Conservation (phyloP, 2,329 filamentous ascomycete species). For the Alternaria ventricosa region DNA sequence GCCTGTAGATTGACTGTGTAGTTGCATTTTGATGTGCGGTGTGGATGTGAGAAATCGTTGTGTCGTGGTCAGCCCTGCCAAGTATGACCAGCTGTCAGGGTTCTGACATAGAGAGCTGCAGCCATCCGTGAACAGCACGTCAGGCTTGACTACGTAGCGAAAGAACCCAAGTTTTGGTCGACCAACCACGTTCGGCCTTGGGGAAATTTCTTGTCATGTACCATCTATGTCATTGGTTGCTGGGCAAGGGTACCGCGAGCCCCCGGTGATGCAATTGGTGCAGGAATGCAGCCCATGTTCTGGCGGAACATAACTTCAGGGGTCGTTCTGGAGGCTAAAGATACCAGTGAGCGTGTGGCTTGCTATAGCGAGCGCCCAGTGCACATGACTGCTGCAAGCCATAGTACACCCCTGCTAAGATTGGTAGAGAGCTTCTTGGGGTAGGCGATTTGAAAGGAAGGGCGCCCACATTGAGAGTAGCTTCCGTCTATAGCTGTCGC, state of each 20-base stretch:
- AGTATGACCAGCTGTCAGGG: conserved; percentile 21
- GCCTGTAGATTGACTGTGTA: conserved; percentile 6
- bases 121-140: conserved; percentile 29
- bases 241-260: conserved; percentile 21
- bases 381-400: conserved; percentile 37
- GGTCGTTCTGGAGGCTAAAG: conserved; percentile 28
- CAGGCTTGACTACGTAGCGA: conserved; percentile 20
- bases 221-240: conserved; percentile 18
- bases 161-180: conserved; percentile 12
- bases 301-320: conserved; percentile 30
- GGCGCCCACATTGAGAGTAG: conserved; percentile 33
- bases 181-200: conserved; percentile 16
- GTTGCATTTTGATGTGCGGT: conserved; percentile 2
- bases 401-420: conserved; percentile 27
- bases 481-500: conserved; percentile 28
- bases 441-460: conserved; percentile 23
- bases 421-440: conserved; percentile 21
- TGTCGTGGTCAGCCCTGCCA: conserved; percentile 22
- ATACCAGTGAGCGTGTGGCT: conserved; percentile 29
- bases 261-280: conserved; percentile 30
- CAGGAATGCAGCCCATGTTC: conserved; percentile 33
- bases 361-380: conserved; percentile 21
- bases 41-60: conserved; percentile 2
- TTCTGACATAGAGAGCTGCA: conserved; percentile 32
- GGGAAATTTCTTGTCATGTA: conserved; percentile 23